Evolutionary conservation across 257 asterid genomes (phyloP).

Genomic region (Petunia axillaris): DNA sequence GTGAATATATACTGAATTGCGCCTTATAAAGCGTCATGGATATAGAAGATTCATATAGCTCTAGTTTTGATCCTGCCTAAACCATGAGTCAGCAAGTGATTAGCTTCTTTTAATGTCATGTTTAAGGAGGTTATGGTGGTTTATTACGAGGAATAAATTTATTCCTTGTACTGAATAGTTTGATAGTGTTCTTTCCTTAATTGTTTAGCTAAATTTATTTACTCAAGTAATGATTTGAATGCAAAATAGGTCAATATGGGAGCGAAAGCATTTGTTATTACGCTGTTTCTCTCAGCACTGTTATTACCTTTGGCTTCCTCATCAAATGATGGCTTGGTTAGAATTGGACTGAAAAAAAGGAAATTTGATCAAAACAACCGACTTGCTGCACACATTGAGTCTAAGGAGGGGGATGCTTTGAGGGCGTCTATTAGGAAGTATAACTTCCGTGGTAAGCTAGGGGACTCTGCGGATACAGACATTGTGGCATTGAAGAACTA

Average conservation of each 20-base stretch:
- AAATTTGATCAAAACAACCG: constrained; percentile 75
- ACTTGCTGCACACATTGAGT: constrained; percentile 73
- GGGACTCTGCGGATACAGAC: constrained; percentile 65
- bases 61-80: background rate
- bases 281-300: constrained; percentile 58
- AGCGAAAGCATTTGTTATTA: constrained; percentile 37
- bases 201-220: background rate
- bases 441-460: constrained; percentile 50
- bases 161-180: background rate
- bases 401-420: constrained; percentile 61
- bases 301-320: constrained; percentile 60
- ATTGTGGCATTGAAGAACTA: constrained; percentile 81
- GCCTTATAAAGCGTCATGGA: background rate
- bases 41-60: background rate
- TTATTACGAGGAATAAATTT: background rate
- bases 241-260: constrained; percentile 65
- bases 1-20: background rate
- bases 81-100: background rate
- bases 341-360: constrained; percentile 80
- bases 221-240: background rate
- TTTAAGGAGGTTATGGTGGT: background rate
- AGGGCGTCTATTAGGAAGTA: constrained; percentile 71
- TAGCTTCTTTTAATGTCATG: background rate
- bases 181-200: background rate
- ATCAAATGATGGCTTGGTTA: constrained; percentile 69